Conservation (phyloP, 2,329 filamentous ascomycete species). For the Exophiala bonariae region DNA sequence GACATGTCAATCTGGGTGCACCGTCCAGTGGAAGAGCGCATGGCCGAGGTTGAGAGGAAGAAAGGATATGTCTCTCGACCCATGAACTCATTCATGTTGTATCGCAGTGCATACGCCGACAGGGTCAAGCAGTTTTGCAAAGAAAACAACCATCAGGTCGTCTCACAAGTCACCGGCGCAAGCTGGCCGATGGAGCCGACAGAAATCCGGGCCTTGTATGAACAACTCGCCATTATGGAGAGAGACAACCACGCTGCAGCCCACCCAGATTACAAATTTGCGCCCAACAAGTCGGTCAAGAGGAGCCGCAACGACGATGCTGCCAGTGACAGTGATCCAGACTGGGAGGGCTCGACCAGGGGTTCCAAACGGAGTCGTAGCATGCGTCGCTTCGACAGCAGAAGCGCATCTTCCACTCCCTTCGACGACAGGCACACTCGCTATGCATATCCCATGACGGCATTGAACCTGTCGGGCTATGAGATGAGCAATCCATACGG, state of each 20-base stretch:
- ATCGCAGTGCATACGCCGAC: conserved; percentile 88
- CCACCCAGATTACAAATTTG: conserved; percentile 92
- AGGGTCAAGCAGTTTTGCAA: conserved; percentile 77
- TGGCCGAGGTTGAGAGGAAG: conserved; percentile 66
- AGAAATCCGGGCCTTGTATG: conserved; percentile 73
- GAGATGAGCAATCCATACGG: conserved; percentile 28
- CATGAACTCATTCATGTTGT: conserved; percentile 98
- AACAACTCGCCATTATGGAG: conserved; percentile 75
- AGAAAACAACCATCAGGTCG: conserved; percentile 90
- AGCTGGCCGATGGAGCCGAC: conserved; percentile 82
- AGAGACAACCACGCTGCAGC: conserved; percentile 80
- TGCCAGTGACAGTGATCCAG: conserved; percentile 35
- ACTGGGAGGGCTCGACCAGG: conserved; percentile 26
- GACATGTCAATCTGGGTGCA: conserved; percentile 82
- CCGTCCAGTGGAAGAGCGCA: conserved; percentile 65
- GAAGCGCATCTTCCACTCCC: conserved; percentile 26
- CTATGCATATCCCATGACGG: conserved; percentile 14
- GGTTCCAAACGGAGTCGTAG: conserved; percentile 26
- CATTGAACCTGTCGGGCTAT: conserved; percentile 23
- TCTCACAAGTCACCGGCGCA: conserved; percentile 81
- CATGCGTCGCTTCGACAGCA: conserved; percentile 19
- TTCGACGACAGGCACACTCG: conserved; percentile 21
- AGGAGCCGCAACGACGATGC: conserved; percentile 43
- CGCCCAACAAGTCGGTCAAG: conserved; percentile 69
- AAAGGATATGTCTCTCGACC: conserved; percentile 84